Base-by-base conservation (phyloP, 768 basidiomycete species). In the Mycena kentingensis region DNA sequence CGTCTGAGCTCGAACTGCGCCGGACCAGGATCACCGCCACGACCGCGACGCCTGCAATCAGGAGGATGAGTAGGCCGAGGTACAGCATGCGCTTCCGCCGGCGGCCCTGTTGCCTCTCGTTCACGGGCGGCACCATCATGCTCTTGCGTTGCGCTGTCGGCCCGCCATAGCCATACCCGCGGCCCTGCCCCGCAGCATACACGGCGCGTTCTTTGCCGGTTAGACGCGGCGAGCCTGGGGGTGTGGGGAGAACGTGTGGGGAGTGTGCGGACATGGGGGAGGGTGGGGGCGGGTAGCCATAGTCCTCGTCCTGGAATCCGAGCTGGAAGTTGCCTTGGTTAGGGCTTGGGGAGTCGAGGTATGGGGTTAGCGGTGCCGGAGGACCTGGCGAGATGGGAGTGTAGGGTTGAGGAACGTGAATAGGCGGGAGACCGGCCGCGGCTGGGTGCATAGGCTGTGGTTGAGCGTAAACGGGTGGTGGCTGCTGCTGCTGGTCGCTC, bases 1-100 rank as follows among this genome's bases (percentile, higher is more conserved):
- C 64, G 58, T 76, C 77, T 50, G 80, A 78, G 37, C 68, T 66
- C 22, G 72, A 57, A 49, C 69, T 68, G 41, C 82, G 68, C 46
- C 70, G 70, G 12, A 75, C 71, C 4, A 81, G 12, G 22, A 42
- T 42, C 22, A n/a, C 19, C 11, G 12, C 41, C 12, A 42, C 41
- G 25, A 42, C 12, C 8, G 25, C 41, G 25, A 42, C 18, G 11
- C 12, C 24, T 7, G 21, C 11, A 12, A 25, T n/a, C 12, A 42
- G 41, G 21, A 42, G n/a, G 7, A 42, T 5, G 19, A 42, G 11
- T 26, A 19, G 22, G 5, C 19, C 19, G 10, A 27, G 11, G 7
- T 24, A 24, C 5, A 42, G 21, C 21, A 42, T 8, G 19, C 41
- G 41, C 21, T 26, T 22, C 7, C 41, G 41, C 19, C 41, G 22